Evolutionary conservation across 768 basidiomycete species (phyloP).

Genomic region (Suillus luteus): DNA sequence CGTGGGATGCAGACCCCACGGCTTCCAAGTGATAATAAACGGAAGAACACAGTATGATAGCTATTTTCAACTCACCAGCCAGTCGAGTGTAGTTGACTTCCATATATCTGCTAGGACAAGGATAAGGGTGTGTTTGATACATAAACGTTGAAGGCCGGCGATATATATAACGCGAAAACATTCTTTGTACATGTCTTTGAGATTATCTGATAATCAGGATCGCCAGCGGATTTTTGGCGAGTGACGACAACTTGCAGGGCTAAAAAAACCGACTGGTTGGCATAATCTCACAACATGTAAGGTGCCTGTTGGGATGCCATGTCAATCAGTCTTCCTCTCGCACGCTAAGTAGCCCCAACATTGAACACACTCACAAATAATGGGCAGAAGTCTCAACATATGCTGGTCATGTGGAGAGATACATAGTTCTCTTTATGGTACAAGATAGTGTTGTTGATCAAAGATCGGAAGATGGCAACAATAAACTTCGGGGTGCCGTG

Average conservation of each 20-base stretch:
- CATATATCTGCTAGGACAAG: conserved; percentile 1
- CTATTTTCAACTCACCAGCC: neutral
- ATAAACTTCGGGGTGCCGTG: neutral
- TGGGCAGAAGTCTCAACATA: neutral
- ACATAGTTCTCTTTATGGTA: neutral
- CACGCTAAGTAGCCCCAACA: neutral
- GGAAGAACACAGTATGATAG: neutral
- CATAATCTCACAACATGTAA: neutral
- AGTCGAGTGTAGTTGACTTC: neutral
- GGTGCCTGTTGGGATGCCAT: neutral
- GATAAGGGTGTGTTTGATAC: neutral
- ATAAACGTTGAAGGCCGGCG: no score
- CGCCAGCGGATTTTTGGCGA: neutral
- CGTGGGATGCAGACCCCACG: conserved; percentile 21
- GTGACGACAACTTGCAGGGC: conserved; percentile 2
- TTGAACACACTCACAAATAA: neutral
- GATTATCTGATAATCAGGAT: conserved; percentile 1
- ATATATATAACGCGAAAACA: neutral
- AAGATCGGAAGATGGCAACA: neutral
- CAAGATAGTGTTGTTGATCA: neutral
- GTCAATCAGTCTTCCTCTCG: neutral
- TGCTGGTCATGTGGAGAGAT: neutral
- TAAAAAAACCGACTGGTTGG: neutral
- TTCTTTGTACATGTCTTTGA: neutral
- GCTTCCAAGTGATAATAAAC: conserved; percentile 7